Evolutionary conservation across 129 eudicot species (phyloP).

Genomic region (Deinandra increscens): DNA sequence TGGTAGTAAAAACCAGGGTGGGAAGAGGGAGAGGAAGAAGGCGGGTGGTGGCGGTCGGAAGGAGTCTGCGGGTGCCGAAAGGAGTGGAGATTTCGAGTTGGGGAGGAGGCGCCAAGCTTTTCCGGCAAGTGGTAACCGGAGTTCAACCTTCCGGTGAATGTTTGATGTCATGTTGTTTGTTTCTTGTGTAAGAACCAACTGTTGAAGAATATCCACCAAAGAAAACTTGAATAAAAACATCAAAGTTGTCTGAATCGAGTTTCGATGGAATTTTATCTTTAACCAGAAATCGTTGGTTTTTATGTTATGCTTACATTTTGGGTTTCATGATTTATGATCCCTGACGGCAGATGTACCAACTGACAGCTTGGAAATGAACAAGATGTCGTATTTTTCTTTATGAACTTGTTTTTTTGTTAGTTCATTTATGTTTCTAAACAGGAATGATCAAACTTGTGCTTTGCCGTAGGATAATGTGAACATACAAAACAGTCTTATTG

Average conservation of each 20-base stretch:
- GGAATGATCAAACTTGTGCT: too few species aligned
- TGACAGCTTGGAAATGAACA: too few species aligned
- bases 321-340: constrained; percentile 4
- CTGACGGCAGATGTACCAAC: too few species aligned
- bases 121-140: constrained; percentile 91
- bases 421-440: too few species aligned
- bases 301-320: not conserved
- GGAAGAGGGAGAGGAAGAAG: constrained; percentile 32
- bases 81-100: constrained; percentile 46
- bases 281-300: not conserved
- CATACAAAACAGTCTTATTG: too few species aligned
- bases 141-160: constrained; percentile 70
- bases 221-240: constrained; percentile 23
- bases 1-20: constrained; percentile 9
- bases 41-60: constrained; percentile 29
- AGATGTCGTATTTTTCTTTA: too few species aligned
- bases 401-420: too few species aligned
- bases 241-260: constrained; percentile 15
- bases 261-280: constrained; percentile 16
- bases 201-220: constrained; percentile 4
- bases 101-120: constrained; percentile 92
- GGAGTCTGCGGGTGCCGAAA: constrained; percentile 38
- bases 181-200: constrained; percentile 17
- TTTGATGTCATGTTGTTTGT: constrained; percentile 16
- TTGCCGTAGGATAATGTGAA: too few species aligned